Evolutionary conservation across 179 eudicot genomes (phyloP).

Genomic region (Heliamphora pulchella): DNA sequence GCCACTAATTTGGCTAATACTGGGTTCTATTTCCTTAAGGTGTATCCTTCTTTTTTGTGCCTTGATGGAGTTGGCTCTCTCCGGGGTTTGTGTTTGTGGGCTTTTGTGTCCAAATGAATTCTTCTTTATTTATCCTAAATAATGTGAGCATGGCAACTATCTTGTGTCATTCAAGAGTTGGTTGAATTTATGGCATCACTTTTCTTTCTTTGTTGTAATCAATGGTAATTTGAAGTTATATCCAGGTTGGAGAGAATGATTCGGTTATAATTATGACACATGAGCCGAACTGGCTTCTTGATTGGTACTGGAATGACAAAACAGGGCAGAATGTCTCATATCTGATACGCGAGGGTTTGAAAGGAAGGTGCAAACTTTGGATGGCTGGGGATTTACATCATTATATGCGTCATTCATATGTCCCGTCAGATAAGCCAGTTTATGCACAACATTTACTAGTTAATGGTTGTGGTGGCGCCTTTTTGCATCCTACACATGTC

Average conservation of each 20-base stretch:
- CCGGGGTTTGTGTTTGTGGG: too few species aligned
- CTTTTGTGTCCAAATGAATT: too few species aligned
- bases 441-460: slow-evolving; percentile 86
- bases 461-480: slow-evolving; percentile 97
- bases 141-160: too few species aligned
- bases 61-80: not conserved
- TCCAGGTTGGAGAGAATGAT: slow-evolving; percentile 71
- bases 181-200: not conserved
- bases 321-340: slow-evolving; percentile 71
- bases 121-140: too few species aligned
- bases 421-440: slow-evolving; percentile 75
- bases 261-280: slow-evolving; percentile 92
- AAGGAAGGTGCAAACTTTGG: slow-evolving; percentile 88
- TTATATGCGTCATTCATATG: slow-evolving; percentile 89
- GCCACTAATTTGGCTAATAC: not conserved
- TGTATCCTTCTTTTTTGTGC: slow-evolving; percentile 12
- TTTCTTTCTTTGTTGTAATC: slow-evolving; percentile 1
- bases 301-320: slow-evolving; percentile 89
- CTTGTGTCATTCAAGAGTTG: too few species aligned
- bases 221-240: slow-evolving; percentile 10
- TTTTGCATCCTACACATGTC: slow-evolving; percentile 98
- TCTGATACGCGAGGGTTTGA: slow-evolving; percentile 66
- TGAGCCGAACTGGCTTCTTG: slow-evolving; percentile 96
- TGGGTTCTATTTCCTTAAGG: not conserved
- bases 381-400: slow-evolving; percentile 97